These are phyloP conservation scores for Entomortierella parvispora DNA, from an alignment of 192 early-diverging fungal genomes.

Conservation along the genomic window DNA sequence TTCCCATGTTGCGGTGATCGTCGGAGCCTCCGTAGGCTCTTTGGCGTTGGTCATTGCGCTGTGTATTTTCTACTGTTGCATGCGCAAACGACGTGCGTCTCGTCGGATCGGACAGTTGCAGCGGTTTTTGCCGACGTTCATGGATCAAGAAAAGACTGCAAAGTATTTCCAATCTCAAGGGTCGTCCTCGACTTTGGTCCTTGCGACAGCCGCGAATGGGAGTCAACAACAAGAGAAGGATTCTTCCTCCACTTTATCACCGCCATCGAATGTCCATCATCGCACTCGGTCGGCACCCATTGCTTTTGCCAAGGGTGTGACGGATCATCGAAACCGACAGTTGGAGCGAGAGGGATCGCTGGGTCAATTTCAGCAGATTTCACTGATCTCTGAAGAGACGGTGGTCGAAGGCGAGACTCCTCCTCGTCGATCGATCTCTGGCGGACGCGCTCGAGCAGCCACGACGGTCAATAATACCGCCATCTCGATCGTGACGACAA, in stretches of 20 bases:
- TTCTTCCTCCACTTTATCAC: neutral
- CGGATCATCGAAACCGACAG: constrained; percentile 35
- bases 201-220: neutral
- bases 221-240: constrained; percentile 1
- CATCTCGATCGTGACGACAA: constrained; percentile 4
- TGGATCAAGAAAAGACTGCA: constrained; percentile 50
- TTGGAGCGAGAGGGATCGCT: constrained; percentile 38
- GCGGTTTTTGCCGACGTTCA: constrained; percentile 44
- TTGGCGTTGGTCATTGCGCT: constrained; percentile 23
- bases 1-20: constrained; percentile 15
- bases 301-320: constrained; percentile 36
- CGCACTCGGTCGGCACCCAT: constrained; percentile 35
- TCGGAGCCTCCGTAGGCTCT: constrained; percentile 13
- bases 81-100: constrained; percentile 40
- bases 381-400: constrained; percentile 29
- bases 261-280: constrained; percentile 35
- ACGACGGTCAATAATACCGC: neutral
- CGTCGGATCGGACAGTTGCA: constrained; percentile 41
- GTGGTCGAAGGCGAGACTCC: constrained; percentile 10
- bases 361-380: constrained; percentile 51
- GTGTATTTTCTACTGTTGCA: constrained; percentile 32
- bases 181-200: constrained; percentile 26
- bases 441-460: neutral
- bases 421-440: constrained; percentile 13
- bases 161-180: constrained; percentile 32